phyloP scores from a whole-genome alignment of 768 basidiomycete genomes.

The Russula foetens region DNA sequence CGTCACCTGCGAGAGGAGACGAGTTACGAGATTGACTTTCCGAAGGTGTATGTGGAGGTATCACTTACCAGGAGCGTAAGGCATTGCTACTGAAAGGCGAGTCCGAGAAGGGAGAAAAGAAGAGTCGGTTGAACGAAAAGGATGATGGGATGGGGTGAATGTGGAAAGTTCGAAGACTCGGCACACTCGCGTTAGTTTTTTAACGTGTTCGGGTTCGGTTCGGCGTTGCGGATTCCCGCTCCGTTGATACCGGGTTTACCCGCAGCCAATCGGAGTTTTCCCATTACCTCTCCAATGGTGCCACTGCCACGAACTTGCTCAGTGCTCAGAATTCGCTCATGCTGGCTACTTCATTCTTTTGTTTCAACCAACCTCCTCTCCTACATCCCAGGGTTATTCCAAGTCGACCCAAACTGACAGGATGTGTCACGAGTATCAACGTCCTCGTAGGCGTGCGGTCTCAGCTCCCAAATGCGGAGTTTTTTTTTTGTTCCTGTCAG shows the following conservation, averaged over 20 bases:
- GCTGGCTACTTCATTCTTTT: too few species aligned
- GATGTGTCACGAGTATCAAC: too few species aligned
- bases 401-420: too few species aligned
- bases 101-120: background rate
- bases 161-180: background rate
- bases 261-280: conserved; percentile 1
- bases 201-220: background rate
- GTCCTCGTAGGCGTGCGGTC: too few species aligned
- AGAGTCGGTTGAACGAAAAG: background rate
- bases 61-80: conserved; percentile 36
- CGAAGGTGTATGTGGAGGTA: background rate
- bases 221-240: background rate
- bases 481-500: too few species aligned
- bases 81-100: conserved; percentile 28
- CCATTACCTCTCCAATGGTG: background rate
- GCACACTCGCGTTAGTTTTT: background rate
- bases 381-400: too few species aligned
- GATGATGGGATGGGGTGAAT: background rate
- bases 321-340: too few species aligned
- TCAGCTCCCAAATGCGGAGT: too few species aligned
- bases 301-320: too few species aligned
- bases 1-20: conserved; percentile 50
- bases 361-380: too few species aligned
- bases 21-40: background rate
- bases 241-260: conserved; percentile 1